Evolutionary conservation across 2,329 filamentous ascomycete genomes (phyloP).

Genomic region (Apiospora arundinis): DNA sequence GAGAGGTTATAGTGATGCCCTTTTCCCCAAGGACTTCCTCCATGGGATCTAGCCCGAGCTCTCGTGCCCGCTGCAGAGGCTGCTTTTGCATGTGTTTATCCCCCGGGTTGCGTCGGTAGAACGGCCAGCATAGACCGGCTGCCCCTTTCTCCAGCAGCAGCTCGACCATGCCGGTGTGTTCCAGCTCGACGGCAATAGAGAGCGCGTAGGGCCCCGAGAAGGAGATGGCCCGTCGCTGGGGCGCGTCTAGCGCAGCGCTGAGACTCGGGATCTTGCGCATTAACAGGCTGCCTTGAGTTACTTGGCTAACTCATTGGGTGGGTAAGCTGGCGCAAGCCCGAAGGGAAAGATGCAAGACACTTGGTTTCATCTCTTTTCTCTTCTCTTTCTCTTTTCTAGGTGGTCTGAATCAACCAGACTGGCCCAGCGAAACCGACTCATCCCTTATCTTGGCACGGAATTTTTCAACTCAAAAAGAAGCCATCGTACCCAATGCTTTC

Average conservation of each 20-base stretch:
- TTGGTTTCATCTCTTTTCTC: too few relatives aligned
- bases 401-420: too few relatives aligned
- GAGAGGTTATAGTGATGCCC: not conserved
- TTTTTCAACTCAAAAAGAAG: too few relatives aligned
- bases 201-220: slow-evolving; percentile 33
- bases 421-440: too few relatives aligned
- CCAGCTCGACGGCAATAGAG: not conserved
- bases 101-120: not conserved
- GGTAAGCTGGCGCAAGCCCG: too few relatives aligned
- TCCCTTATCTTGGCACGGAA: too few relatives aligned
- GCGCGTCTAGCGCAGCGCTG: not conserved
- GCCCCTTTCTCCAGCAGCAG: not conserved
- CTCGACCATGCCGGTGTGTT: not conserved
- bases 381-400: too few relatives aligned
- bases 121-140: not conserved
- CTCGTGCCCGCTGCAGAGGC: not conserved
- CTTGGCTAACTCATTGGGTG: too few relatives aligned
- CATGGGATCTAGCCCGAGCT: not conserved
- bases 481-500: too few relatives aligned
- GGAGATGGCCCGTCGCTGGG: too few relatives aligned
- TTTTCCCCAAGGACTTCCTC: not conserved
- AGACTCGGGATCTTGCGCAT: not conserved
- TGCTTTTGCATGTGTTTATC: not conserved
- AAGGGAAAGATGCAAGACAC: too few relatives aligned
- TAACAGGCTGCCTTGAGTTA: not conserved